phyloP scores from a whole-genome alignment of 139 green algal genomes.

The Chlorella sorokiniana region DNA sequence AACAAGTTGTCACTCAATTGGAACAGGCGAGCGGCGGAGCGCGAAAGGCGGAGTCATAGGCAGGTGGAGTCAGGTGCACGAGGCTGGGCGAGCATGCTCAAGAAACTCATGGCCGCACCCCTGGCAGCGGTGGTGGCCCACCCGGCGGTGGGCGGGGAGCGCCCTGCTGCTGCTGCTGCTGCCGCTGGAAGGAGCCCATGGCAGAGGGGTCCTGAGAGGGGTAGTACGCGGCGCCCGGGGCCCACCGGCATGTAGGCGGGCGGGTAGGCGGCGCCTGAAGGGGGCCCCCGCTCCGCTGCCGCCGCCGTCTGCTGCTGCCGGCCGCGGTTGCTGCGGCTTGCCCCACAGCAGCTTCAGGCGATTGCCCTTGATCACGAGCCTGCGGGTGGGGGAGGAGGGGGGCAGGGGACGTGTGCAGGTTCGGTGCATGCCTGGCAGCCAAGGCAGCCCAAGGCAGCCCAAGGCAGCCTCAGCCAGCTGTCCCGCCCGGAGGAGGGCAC shows the following conservation, averaged over 20 bases:
- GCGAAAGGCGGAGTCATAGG: too few relatives aligned
- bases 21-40: too few relatives aligned
- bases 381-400: not conserved
- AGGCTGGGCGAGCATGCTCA: too few relatives aligned
- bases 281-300: conserved; percentile 1
- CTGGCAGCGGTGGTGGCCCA: not conserved
- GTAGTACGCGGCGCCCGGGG: conserved; percentile 38
- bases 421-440: not conserved
- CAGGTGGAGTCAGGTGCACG: too few relatives aligned
- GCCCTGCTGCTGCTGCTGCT: conserved; percentile 6
- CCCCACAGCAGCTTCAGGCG: conserved; percentile 91
- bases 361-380: conserved; percentile 86
- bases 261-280: not conserved
- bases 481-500: not conserved
- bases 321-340: conserved; percentile 58
- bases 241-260: not conserved
- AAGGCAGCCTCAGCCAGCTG: not conserved
- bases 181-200: not conserved
- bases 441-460: too few relatives aligned
- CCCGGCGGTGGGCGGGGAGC: not conserved
- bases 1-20: too few relatives aligned
- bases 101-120: not conserved
- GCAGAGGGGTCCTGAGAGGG: conserved; percentile 65
- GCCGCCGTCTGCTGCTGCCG: conserved; percentile 2
- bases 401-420: not conserved